Evolutionary conservation across 2,329 filamentous ascomycete genomes (phyloP).

Genomic region (Albophoma yamanashiensis): DNA sequence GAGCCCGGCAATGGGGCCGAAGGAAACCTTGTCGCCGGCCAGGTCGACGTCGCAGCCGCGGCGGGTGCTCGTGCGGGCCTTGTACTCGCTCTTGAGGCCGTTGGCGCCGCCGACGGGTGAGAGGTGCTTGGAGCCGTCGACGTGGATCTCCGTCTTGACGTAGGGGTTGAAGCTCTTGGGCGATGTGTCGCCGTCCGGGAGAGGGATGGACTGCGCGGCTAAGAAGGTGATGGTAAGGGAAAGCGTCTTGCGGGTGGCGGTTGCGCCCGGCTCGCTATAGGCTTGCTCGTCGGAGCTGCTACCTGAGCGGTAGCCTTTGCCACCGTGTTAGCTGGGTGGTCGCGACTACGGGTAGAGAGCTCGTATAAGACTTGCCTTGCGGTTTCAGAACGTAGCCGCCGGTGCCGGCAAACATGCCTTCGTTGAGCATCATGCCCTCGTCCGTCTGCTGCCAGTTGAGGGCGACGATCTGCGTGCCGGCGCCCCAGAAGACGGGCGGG

Average conservation of each 20-base stretch:
- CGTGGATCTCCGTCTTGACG: slow-evolving; percentile 74
- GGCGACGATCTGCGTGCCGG: slow-evolving; percentile 82
- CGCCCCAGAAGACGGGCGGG: slow-evolving; percentile 74
- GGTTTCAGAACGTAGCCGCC: slow-evolving; percentile 85
- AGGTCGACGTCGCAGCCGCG: slow-evolving; percentile 56
- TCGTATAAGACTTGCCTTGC: slow-evolving; percentile 33
- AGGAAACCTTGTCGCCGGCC: slow-evolving; percentile 43
- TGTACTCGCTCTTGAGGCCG: slow-evolving; percentile 35
- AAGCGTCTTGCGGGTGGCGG: slow-evolving; percentile 45
- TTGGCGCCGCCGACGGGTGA: slow-evolving; percentile 26
- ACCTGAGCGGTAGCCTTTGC: slow-evolving; percentile 18
- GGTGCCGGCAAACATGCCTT: slow-evolving; percentile 79
- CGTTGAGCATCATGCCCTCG: slow-evolving; percentile 91
- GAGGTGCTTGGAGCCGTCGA: slow-evolving; percentile 46
- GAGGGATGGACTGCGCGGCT: slow-evolving; percentile 64
- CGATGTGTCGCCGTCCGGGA: slow-evolving; percentile 43
- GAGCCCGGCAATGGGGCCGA: slow-evolving; percentile 43
- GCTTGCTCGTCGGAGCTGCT: slow-evolving; percentile 8
- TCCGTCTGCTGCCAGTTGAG: slow-evolving; percentile 92
- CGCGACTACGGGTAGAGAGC: not conserved
- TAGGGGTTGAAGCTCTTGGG: slow-evolving; percentile 61
- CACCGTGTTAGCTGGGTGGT: not conserved
- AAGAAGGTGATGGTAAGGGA: slow-evolving; percentile 63
- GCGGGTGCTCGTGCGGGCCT: slow-evolving; percentile 47
- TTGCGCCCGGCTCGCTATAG: slow-evolving; percentile 9